Evolutionary conservation across 352 stramenopile species (phyloP), one percentile per base, ranked within the genome.

Genomic region (Pythium aristosporum): DNA sequence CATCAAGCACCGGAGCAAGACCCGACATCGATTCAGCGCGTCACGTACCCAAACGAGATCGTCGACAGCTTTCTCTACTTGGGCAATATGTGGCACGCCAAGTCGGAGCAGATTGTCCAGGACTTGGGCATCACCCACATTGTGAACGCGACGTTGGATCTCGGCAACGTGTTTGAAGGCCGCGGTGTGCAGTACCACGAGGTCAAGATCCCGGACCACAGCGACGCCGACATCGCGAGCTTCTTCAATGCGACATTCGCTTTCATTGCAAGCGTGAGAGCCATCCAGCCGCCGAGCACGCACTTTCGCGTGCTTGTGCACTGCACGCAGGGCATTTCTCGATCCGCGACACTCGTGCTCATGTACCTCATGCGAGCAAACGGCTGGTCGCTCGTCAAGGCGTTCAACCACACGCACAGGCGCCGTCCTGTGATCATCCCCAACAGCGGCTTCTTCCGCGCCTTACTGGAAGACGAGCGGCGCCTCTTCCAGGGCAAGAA

Each of bases 31-130:
- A 42, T 60, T 15, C 30, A 25, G 5, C 63, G 76, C n/a, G 70
- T 89, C 52, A 79, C 71, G 23, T 92, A 88, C 42, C 82, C 82
- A n/a, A 88, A 88, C 57, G 82, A 92, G 44, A 83, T 92, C 57
- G 28, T 87, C 44, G 68, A 79, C 15, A 68, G 72, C 42, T 87
- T 89, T 32, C 61, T 92, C 36, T 92, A 85, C 56, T 68, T 92
- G 18, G 82, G 82, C 28, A 92, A 90, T 57, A 85, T 85, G 77
- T 90, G 80, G 80, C 82, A 92, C 36, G 82, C 82, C 28, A 71
- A 76, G 50, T 87, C 67, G 8, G 63, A 72, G 21, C 63, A 82
- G 39, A 74, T 92, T 2, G 62, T 92, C 18, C 51, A 68, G 37
- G 69, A 88, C 53, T 71, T 92, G 50, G 73, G 76, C 13, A 90